Evolutionary conservation across 768 basidiomycete genomes (phyloP).

Genomic region (Trametes maxima): DNA sequence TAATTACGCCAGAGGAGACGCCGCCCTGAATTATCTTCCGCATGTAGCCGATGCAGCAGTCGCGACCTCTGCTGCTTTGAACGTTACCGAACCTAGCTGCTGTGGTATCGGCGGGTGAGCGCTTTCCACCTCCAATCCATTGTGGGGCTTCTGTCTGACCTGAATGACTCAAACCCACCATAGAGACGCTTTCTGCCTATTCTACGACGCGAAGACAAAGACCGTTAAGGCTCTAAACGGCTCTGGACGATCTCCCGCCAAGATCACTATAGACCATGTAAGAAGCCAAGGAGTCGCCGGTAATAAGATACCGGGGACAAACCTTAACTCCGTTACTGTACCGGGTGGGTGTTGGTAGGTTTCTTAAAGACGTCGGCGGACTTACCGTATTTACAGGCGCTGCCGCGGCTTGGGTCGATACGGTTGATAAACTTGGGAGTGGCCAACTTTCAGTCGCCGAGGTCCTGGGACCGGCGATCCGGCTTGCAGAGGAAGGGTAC

Average conservation of each 20-base stretch:
- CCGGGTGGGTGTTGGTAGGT: slow-evolving; percentile 50
- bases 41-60: slow-evolving; percentile 89
- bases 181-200: slow-evolving; percentile 92
- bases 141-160: not conserved
- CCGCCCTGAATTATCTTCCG: not conserved
- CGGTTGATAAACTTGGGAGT: slow-evolving; percentile 80
- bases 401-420: slow-evolving; percentile 95
- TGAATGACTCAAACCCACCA: not conserved
- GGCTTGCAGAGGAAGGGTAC: slow-evolving; percentile 89
- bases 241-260: slow-evolving; percentile 84
- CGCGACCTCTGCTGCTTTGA: slow-evolving; percentile 88
- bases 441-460: slow-evolving; percentile 69
- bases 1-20: not conserved
- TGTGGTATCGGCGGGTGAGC: slow-evolving; percentile 92
- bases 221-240: slow-evolving; percentile 89
- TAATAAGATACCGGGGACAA: slow-evolving; percentile 68
- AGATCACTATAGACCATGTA: slow-evolving; percentile 73
- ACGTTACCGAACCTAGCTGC: slow-evolving; percentile 85
- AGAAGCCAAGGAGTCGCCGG: slow-evolving; percentile 70
- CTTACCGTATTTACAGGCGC: slow-evolving; percentile 53
- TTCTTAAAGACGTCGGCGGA: not conserved
- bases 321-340: slow-evolving; percentile 91
- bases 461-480: slow-evolving; percentile 85
- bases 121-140: not conserved
- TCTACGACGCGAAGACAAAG: slow-evolving; percentile 83